A percentile compares a stretch with the other conserved stretches of the same genome.
Evolutionary conservation across 2,329 filamentous ascomycete genomes (phyloP).

Genomic region (Nemania diffusa): DNA sequence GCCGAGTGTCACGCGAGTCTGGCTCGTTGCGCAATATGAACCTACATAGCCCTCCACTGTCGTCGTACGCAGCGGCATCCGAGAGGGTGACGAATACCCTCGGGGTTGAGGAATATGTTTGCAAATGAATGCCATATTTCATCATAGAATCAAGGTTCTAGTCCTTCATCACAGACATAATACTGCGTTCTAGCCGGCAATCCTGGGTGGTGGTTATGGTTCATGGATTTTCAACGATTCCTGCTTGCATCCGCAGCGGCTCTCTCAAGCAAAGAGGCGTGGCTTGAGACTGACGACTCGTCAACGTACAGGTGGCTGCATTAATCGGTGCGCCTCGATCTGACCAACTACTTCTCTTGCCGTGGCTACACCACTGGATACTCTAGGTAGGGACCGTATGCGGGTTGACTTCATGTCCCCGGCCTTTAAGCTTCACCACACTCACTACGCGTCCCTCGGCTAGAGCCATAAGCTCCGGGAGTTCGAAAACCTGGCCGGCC

Average conservation of each 20-base stretch:
- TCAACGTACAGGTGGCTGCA: neutral
- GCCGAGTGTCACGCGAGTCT: slow-evolving; percentile 23
- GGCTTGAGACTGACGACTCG: neutral
- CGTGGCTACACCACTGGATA: neutral
- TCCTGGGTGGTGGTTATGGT: neutral
- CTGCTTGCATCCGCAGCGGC: neutral
- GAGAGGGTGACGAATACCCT: slow-evolving; percentile 15
- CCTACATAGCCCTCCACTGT: neutral
- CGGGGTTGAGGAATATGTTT: neutral
- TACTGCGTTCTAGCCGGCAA: neutral
- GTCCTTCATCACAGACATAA: neutral
- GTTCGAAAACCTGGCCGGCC: neutral
- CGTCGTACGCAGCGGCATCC: slow-evolving; percentile 2
- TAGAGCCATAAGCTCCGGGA: slow-evolving; percentile 11
- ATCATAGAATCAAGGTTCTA: neutral
- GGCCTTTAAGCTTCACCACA: slow-evolving; percentile 8
- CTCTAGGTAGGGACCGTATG: neutral
- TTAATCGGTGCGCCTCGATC: neutral
- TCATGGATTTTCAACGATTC: neutral
- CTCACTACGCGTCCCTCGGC: slow-evolving; percentile 25
- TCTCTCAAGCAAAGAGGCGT: neutral
- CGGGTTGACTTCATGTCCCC: neutral
- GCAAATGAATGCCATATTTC: neutral
- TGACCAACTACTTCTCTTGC: neutral
- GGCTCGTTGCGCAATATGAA: neutral